phyloP scores from a whole-genome alignment of 2,329 filamentous ascomycete species.

The Colletotrichum viniferum region DNA sequence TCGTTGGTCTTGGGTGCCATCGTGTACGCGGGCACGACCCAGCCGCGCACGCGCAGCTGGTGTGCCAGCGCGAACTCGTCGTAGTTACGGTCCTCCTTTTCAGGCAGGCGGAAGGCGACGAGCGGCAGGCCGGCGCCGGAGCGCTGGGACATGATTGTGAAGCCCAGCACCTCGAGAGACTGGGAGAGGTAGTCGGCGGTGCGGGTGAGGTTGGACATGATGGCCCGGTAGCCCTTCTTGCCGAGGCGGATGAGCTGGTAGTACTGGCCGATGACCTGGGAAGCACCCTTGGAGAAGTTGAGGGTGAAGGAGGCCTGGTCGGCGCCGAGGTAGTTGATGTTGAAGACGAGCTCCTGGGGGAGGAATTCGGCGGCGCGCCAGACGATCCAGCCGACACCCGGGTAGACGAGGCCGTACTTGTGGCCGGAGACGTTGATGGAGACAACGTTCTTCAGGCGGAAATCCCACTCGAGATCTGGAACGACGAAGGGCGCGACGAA shows the following conservation, averaged over 20 bases:
- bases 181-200: slow-evolving; percentile 86
- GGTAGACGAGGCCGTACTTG: slow-evolving; percentile 81
- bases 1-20: slow-evolving; percentile 88
- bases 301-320: slow-evolving; percentile 96
- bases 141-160: slow-evolving; percentile 86
- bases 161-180: slow-evolving; percentile 75
- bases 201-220: slow-evolving; percentile 92
- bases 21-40: slow-evolving; percentile 95
- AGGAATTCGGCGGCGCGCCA: slow-evolving; percentile 86
- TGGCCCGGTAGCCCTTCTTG: slow-evolving; percentile 87
- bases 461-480: slow-evolving; percentile 88
- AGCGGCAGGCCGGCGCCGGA: slow-evolving; percentile 82
- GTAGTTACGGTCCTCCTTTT: slow-evolving; percentile 59
- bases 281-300: slow-evolving; percentile 96
- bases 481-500: slow-evolving; percentile 93
- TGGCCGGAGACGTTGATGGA: slow-evolving; percentile 95
- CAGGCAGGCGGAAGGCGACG: slow-evolving; percentile 75
- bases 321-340: slow-evolving; percentile 98
- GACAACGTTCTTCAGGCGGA: slow-evolving; percentile 84
- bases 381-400: slow-evolving; percentile 91
- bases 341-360: slow-evolving; percentile 93
- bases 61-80: slow-evolving; percentile 84
- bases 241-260: slow-evolving; percentile 96
- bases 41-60: slow-evolving; percentile 83
- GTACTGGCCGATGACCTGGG: slow-evolving; percentile 95